phyloP scores from a whole-genome alignment of 768 basidiomycete species.

The Hirschioporus abietinus region DNA sequence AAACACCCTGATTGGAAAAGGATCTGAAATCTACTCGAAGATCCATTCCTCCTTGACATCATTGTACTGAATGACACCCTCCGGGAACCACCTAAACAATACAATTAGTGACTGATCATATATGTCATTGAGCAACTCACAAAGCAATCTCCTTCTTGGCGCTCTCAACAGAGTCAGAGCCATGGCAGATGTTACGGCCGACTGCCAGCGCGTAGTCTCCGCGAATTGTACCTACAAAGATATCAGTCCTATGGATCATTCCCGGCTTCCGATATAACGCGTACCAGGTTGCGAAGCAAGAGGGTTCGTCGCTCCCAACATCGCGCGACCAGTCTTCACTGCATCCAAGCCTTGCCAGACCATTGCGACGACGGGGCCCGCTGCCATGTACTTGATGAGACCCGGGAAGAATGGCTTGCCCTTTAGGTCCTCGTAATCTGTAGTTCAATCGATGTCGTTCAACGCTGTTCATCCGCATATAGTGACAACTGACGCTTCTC shows the following conservation, averaged over 20 bases:
- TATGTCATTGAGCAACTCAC: conserved; percentile 38
- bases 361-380: conserved; percentile 94
- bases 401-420: conserved; percentile 95
- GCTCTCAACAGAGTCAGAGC: conserved; percentile 82
- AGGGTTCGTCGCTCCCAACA: conserved; percentile 98
- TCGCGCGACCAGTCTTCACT: conserved; percentile 91
- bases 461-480: neutral
- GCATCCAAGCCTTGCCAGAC: conserved; percentile 94
- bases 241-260: conserved; percentile 9
- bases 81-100: conserved; percentile 80
- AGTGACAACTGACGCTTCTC: conserved; percentile 62
- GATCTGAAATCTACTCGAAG: conserved; percentile 55
- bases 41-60: conserved; percentile 65
- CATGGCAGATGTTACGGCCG: conserved; percentile 93
- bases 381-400: conserved; percentile 92
- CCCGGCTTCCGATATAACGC: conserved; percentile 17
- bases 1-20: neutral
- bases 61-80: conserved; percentile 70
- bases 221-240: conserved; percentile 79
- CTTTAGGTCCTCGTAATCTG: conserved; percentile 95
- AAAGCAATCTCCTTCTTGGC: conserved; percentile 94
- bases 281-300: conserved; percentile 79
- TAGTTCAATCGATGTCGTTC: conserved; percentile 9
- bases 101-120: conserved; percentile 13
- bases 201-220: conserved; percentile 93